Base-by-base conservation (phyloP, 106 monocot genomes). In the Apostasia ramifera region DNA sequence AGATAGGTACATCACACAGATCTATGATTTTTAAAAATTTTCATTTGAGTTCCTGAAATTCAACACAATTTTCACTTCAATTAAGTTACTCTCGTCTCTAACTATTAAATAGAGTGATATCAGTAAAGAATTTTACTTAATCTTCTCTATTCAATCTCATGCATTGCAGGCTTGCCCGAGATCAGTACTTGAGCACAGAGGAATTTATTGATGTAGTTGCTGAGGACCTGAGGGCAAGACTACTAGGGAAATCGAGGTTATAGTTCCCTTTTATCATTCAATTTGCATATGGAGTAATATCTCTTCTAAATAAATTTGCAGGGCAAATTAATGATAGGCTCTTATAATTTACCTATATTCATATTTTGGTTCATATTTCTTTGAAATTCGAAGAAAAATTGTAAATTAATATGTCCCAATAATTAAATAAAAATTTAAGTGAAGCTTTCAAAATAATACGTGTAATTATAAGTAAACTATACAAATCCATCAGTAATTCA, bases 121-220 rank as follows among this genome's bases (percentile, higher is more conserved):
- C 51, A 15, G 13, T 62, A 11, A 62, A 62, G 38, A 44, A 41
- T 62, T 62, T 62, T 11, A 13, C n/a, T 40, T 44, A 44, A 44
- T 62, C 13, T 44, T 26, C 26, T 26, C 26, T 26, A 26, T 26
- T 26, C 26, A 26, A 26, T 26, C 26, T 26, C 5, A 6, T 60
- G 3, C 57, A 57, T 63, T 70, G 45, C 82, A 94, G 93, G 40
- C 73, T 94, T 44, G 72, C 70, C 14, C 74, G 82, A 61, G 75
- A 66, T 3, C 72, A 82, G 48, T 94, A 85, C 57, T 66, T 94
- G 69, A 94, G 73, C 80, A 94, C 94, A 0, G 79, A 82, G 42
- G 91, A 88, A 66, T 91, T 94, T 73, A 91, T 94, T 8, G 83
- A 88, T 76, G 86, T 84, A 1, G 89, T 93, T 46, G 83, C 84